These are phyloP conservation scores for Cylindrotheca fusiformis DNA, from an alignment of 108 stramenopile species.

Conservation along the genomic window DNA sequence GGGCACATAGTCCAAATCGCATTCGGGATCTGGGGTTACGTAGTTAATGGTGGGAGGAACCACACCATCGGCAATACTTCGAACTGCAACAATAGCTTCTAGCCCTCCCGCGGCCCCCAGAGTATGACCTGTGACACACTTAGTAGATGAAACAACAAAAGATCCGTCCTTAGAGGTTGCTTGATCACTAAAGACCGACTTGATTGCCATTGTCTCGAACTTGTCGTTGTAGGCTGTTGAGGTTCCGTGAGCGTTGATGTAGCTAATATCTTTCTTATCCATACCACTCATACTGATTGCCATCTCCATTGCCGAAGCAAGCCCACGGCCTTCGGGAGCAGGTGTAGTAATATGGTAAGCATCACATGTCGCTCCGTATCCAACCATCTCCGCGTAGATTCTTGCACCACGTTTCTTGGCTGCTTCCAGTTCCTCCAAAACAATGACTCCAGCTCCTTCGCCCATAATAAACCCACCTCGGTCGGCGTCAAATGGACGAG, in stretches of 20 bases:
- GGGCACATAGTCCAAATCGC: constrained; percentile 96
- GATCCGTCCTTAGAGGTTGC: constrained; percentile 73
- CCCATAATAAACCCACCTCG: constrained; percentile 98
- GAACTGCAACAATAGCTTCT: constrained; percentile 90
- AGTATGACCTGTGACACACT: constrained; percentile 95
- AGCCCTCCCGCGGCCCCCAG: constrained; percentile 96
- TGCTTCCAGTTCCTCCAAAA: constrained; percentile 90
- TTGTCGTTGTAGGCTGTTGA: constrained; percentile 97
- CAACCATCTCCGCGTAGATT: constrained; percentile 91
- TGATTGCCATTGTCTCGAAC: constrained; percentile 96
- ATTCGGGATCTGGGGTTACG: constrained; percentile 93
- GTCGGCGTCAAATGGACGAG: constrained; percentile 92
- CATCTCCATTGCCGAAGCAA: constrained; percentile 92
- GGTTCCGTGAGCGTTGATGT: constrained; percentile 97
- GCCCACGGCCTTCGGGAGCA: constrained; percentile 91
- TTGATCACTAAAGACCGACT: constrained; percentile 89
- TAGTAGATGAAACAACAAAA: constrained; percentile 89
- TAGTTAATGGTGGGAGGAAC: constrained; percentile 96
- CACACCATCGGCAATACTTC: constrained; percentile 73
- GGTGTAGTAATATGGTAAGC: constrained; percentile 98
- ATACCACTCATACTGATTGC: constrained; percentile 76
- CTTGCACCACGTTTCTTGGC: constrained; percentile 92
- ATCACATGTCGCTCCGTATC: constrained; percentile 95
- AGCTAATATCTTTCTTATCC: constrained; percentile 79
- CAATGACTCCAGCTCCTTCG: constrained; percentile 95